Evolutionary conservation across 31 red algal genomes (phyloP).

Genomic region (Asparagopsis taxiformis): DNA sequence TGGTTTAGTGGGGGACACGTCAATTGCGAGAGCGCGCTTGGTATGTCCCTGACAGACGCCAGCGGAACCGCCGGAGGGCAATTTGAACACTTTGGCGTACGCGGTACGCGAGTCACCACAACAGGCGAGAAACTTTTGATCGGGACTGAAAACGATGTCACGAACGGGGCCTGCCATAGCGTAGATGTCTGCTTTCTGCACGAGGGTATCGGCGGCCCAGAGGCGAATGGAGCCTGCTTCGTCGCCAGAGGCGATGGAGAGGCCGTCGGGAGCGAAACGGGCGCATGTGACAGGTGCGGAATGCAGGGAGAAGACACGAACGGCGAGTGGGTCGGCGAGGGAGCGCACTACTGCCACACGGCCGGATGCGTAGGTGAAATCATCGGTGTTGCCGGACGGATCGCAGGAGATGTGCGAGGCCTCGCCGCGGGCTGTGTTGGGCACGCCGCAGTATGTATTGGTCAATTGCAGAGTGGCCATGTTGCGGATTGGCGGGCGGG

Average conservation of each 20-base stretch:
- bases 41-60: constrained; percentile 68
- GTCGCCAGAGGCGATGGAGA: constrained; percentile 57
- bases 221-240: constrained; percentile 55
- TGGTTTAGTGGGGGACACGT: constrained; percentile 6
- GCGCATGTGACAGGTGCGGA: constrained; percentile 58
- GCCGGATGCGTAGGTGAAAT: constrained; percentile 64
- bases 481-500: background rate
- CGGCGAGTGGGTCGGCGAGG: constrained; percentile 33
- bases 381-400: constrained; percentile 64
- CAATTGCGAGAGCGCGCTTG: constrained; percentile 46
- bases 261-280: constrained; percentile 61
- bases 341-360: constrained; percentile 75
- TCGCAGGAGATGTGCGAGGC: constrained; percentile 65
- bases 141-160: constrained; percentile 55
- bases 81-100: constrained; percentile 68
- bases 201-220: constrained; percentile 58
- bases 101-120: constrained; percentile 51
- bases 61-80: constrained; percentile 52
- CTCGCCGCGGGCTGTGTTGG: constrained; percentile 66
- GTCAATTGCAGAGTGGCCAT: constrained; percentile 35
- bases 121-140: constrained; percentile 53
- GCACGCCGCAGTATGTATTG: constrained; percentile 64
- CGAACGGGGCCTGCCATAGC: constrained; percentile 60
- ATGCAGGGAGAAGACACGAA: constrained; percentile 64
- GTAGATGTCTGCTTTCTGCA: constrained; percentile 44